Base-by-base conservation (phyloP, 306 rosid genomes). In the Vigna radiata region DNA sequence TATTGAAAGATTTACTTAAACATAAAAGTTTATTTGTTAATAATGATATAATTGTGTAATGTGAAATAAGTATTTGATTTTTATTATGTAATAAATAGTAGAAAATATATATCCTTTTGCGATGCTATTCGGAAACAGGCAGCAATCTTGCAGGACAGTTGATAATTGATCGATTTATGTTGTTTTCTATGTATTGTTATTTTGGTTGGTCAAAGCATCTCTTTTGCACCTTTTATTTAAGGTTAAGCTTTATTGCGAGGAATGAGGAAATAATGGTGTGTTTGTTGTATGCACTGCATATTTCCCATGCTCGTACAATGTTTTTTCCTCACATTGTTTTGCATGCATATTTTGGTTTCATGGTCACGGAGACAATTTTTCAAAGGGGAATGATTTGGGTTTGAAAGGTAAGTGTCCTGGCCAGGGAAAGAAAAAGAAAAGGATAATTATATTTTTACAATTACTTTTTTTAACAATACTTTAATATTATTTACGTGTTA, bases 321-420 rank as follows among this genome's bases (percentile, higher is more conserved):
- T 25, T 15, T n/a, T 50, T 25, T 65, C 17, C n/a, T 60, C 19
- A 9, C 4, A 41, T 9, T 41, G 78, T 78, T 44, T 72, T 88
- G 96, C 91, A 87, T 90, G 90, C 70, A 70, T 58, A 61, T 82
- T 49, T n/a, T 49, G 46, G 75, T 49, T 73, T 76, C 63, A 50
- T 58, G 88, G 90, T 80, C 75, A 39, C 50, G 89, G 93, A 69
- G 96, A 91, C 96, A 91, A 86, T 76, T 79, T 48, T 93, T 93
- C 93, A 85, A 89, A 89, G n/a, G 78, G 41, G 18, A 89, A 91
- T 93, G 87, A 93, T 93, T 87, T 80, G 19, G 77, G 39, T 86
- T 61, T 68, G 64, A 66, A 84, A 78, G 75, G 66, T 21, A 74
- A 74, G 72, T 61, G 72, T 61, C 78, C 72, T 86, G 77, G 83